Evolutionary conservation across 768 basidiomycete species (phyloP).

Genomic region (Lactarius hengduanensis): DNA sequence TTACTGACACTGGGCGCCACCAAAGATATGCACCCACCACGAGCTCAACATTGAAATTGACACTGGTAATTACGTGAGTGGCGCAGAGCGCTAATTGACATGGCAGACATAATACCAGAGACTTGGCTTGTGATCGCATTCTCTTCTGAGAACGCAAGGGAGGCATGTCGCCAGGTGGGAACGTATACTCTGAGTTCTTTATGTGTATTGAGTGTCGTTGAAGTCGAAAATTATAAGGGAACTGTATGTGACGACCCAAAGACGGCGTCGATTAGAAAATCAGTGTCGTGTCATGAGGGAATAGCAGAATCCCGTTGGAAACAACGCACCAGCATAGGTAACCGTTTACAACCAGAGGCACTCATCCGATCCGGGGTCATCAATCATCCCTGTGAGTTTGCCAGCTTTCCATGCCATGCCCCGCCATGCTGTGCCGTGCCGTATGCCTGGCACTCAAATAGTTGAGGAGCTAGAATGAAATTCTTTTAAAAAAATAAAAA

Average conservation of each 20-base stretch:
- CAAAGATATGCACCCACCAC: too few relatives aligned
- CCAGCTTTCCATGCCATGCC: neutral
- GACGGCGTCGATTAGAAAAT: neutral
- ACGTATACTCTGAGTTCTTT: neutral
- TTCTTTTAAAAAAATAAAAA: too few relatives aligned
- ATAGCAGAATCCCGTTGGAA: neutral
- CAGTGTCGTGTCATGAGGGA: neutral
- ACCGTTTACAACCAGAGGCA: neutral
- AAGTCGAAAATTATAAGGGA: neutral
- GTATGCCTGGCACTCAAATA: too few relatives aligned
- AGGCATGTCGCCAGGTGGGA: neutral
- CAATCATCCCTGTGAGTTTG: neutral
- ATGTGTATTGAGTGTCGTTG: neutral
- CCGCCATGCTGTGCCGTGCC: neutral
- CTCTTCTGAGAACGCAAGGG: neutral
- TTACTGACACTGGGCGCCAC: neutral
- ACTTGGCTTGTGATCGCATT: neutral
- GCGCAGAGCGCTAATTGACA: neutral
- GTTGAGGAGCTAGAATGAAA: too few relatives aligned
- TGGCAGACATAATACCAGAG: too few relatives aligned
- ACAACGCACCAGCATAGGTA: neutral
- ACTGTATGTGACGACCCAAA: neutral
- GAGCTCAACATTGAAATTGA: too few relatives aligned
- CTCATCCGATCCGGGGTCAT: neutral
- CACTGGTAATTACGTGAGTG: neutral